These are phyloP conservation scores for Fabrea salina DNA, from an alignment of 169 alveolate genomes.

Conservation along the genomic window DNA sequence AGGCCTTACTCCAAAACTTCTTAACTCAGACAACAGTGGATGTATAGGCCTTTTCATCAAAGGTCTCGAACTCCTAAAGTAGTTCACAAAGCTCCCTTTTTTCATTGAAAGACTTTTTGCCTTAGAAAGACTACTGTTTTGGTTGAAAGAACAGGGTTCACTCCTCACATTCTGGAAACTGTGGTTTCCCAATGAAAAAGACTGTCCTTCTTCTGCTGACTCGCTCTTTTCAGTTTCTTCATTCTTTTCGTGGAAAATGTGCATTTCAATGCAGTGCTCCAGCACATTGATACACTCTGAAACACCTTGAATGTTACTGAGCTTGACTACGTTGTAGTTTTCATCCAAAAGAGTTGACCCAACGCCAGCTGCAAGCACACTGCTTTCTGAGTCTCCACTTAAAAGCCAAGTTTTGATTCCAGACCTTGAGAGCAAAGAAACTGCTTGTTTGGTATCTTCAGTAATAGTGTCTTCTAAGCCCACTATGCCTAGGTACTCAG, in stretches of 20 bases:
- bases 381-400: conserved; percentile 24
- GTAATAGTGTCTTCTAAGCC: not conserved
- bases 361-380: not conserved
- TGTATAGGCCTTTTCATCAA: no score
- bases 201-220: no score
- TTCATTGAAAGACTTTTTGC: no score
- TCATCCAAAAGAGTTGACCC: conserved; percentile 2
- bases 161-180: no score
- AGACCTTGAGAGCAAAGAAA: not conserved
- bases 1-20: no score
- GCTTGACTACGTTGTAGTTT: not conserved
- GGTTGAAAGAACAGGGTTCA: no score
- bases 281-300: not conserved
- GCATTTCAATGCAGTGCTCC: not conserved
- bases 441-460: not conserved
- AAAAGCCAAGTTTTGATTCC: conserved; percentile 25
- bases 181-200: no score
- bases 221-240: no score
- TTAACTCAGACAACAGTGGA: no score
- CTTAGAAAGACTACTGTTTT: no score
- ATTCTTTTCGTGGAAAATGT: not conserved
- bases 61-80: no score
- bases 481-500: not conserved
- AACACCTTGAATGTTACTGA: not conserved
- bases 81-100: no score